phyloP scores from a whole-genome alignment of 116 monocot genomes.

The Dioscorea cayenensis region DNA sequence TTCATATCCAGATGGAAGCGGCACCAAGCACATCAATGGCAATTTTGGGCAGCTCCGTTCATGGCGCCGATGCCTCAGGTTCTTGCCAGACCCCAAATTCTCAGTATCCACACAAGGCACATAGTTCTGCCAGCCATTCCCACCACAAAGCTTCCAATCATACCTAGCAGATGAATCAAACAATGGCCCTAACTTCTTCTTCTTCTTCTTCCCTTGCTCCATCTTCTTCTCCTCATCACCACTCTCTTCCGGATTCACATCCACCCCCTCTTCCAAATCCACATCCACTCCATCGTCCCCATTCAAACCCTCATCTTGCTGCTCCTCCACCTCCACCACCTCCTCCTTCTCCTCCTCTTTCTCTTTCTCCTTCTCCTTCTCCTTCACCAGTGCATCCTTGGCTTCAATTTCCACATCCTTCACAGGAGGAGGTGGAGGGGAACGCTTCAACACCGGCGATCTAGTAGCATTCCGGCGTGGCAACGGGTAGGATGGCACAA shows the following conservation, averaged over 20 bases:
- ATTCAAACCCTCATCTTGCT: conserved; percentile 11
- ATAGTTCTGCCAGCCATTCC: conserved; percentile 49
- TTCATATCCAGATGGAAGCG: conserved; percentile 57
- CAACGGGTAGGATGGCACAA: background rate
- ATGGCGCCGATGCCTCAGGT: conserved; percentile 49
- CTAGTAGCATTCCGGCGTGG: background rate
- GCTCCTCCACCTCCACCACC: conserved; percentile 13
- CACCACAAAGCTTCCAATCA: conserved; percentile 67
- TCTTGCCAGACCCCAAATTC: conserved; percentile 28
- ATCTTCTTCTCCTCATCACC: conserved; percentile 8
- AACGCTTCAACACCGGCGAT: background rate
- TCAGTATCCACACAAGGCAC: conserved; percentile 83
- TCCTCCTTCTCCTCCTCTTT: conserved; percentile 12
- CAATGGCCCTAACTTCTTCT: conserved; percentile 50
- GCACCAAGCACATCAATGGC: conserved; percentile 53
- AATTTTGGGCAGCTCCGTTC: conserved; percentile 73
- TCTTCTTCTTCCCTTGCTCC: conserved; percentile 25
- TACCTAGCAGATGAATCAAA: conserved; percentile 52
- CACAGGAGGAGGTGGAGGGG: background rate
- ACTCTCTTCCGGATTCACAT: conserved; percentile 24
- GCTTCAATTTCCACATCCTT: background rate
- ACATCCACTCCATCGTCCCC: conserved; percentile 20
- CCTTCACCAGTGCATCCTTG: conserved; percentile 4
- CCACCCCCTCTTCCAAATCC: conserved; percentile 41
- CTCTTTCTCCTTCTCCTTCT: conserved; percentile 7